Conservation (phyloP, 1,139 yeast species). For the Martiniozyma asiatica region DNA sequence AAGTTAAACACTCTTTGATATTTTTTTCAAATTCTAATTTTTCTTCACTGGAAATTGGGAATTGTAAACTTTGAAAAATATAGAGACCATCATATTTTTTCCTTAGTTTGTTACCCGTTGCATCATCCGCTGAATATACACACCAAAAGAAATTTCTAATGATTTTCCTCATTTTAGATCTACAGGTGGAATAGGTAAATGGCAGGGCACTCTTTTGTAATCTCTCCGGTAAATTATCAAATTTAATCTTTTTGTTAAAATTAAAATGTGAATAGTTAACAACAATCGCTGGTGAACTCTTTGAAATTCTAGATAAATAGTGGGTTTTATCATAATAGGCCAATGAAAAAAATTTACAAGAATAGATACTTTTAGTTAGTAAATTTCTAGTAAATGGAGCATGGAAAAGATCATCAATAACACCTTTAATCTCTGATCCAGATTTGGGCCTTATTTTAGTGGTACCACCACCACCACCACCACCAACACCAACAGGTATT, state of each 20-base stretch:
- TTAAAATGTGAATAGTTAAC: constrained; percentile 17
- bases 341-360: constrained; percentile 23
- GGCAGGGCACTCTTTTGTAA: constrained; percentile 14
- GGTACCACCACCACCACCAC: too few species aligned
- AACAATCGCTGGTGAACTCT: constrained; percentile 36
- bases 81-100: constrained; percentile 34
- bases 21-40: constrained; percentile 21
- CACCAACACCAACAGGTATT: too few species aligned
- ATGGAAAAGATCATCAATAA: constrained; percentile 13
- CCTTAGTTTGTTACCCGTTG: constrained; percentile 6
- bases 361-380: constrained; percentile 11
- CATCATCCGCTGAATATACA: too few species aligned
- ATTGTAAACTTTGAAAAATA: constrained; percentile 25
- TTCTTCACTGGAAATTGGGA: constrained; percentile 29
- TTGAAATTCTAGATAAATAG: constrained; percentile 32
- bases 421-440: constrained; percentile 21
- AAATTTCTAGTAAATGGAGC: constrained; percentile 7
- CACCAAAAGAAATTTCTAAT: constrained; percentile 23
- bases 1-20: constrained; percentile 24
- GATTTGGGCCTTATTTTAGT: too few species aligned
- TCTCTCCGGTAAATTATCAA: constrained; percentile 16
- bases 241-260: constrained; percentile 6
- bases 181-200: constrained; percentile 31
- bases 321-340: constrained; percentile 35
- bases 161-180: constrained; percentile 33